These are phyloP conservation scores for Strigomonas culicis DNA, from an alignment of 208 protist genomes.

Conservation along the genomic window DNA sequence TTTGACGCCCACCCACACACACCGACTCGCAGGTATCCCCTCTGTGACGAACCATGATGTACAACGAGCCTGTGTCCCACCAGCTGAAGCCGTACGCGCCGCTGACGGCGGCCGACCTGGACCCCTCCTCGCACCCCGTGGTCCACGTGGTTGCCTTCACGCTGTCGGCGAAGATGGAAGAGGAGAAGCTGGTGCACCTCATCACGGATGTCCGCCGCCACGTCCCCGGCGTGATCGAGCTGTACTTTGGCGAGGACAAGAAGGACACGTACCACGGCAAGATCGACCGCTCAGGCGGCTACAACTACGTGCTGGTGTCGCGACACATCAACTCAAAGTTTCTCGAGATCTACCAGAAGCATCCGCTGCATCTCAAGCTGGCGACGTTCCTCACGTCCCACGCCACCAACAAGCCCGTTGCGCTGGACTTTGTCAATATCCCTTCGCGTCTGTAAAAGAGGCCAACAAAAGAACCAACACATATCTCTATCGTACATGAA, in stretches of 20 bases:
- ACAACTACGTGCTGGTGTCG: constrained; percentile 52
- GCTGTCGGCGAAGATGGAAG: constrained; percentile 25
- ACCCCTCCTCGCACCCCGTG: constrained; percentile 11
- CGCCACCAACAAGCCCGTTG: constrained; percentile 22
- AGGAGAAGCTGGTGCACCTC: constrained; percentile 8
- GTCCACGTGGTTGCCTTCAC: constrained; percentile 42
- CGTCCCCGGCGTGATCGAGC: constrained; percentile 33
- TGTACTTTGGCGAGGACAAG: constrained; percentile 34
- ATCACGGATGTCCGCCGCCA: constrained; percentile 2
- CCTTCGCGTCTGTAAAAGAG: not conserved
- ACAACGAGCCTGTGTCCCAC: too few species aligned
- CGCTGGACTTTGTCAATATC: constrained; percentile 32
- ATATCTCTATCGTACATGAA: too few species aligned
- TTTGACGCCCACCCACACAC: too few species aligned
- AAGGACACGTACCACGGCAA: constrained; percentile 36
- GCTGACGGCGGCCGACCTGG: not conserved
- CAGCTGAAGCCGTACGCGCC: not conserved
- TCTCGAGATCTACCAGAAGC: constrained; percentile 24
- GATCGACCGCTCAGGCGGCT: constrained; percentile 33
- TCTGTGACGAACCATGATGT: too few species aligned
- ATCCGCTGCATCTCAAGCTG: constrained; percentile 38
- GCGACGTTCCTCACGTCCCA: constrained; percentile 27
- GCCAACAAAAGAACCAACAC: too few species aligned
- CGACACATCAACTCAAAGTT: constrained; percentile 37
- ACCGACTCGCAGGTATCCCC: too few species aligned